A percentile compares a stretch with the other conserved stretches of the same genome.
Evolutionary conservation across 2,329 filamentous ascomycete genomes (phyloP).

Genomic region (Pseudodiploospora longispora): DNA sequence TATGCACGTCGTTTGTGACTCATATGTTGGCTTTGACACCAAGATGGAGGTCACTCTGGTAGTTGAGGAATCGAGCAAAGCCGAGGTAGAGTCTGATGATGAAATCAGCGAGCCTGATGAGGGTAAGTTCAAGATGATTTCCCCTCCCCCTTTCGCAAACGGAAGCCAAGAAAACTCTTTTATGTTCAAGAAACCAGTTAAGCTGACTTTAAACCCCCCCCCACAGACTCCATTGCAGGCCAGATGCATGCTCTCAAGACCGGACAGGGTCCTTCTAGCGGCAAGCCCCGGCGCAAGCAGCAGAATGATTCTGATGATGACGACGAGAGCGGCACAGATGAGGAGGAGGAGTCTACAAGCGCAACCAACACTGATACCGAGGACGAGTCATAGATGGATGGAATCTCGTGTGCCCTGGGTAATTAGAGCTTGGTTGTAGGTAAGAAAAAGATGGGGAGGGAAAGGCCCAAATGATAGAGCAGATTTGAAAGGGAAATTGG

Average conservation of each 20-base stretch:
- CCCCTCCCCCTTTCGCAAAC: neutral
- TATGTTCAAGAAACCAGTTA: neutral
- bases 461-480: too few relatives aligned
- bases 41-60: constrained; percentile 84
- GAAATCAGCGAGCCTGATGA: constrained; percentile 98
- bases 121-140: constrained; percentile 50
- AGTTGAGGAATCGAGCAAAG: constrained; percentile 82
- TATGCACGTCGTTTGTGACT: constrained; percentile 89
- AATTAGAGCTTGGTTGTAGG: neutral
- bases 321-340: constrained; percentile 72
- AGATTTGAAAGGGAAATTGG: too few relatives aligned
- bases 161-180: neutral
- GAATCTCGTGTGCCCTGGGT: too few relatives aligned
- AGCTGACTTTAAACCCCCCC: too few relatives aligned
- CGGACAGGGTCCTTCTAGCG: constrained; percentile 41
- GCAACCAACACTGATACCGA: constrained; percentile 64
- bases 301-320: constrained; percentile 52
- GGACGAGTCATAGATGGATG: constrained; percentile 39
- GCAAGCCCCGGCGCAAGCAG: constrained; percentile 46
- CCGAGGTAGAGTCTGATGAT: constrained; percentile 72
- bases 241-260: constrained; percentile 85
- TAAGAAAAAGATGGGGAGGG: too few relatives aligned
- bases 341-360: constrained; percentile 60
- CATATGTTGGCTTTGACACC: constrained; percentile 88
- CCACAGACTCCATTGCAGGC: constrained; percentile 73